These are phyloP conservation scores for Candida boidinii DNA, from an alignment of 805 yeast genomes.

Conservation along the genomic window DNA sequence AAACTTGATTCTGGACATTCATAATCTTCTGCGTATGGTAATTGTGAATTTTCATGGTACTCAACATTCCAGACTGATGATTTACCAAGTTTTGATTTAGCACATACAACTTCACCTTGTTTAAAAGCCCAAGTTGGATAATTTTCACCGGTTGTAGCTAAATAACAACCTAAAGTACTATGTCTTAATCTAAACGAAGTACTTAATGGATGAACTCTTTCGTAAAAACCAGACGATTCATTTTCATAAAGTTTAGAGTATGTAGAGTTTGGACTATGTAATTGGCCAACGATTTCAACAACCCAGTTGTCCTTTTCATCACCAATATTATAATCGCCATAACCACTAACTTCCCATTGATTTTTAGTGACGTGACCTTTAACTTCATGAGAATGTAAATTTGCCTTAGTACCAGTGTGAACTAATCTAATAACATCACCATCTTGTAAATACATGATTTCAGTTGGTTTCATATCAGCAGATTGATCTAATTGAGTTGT, in stretches of 20 bases:
- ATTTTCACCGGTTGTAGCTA: slow-evolving; percentile 71
- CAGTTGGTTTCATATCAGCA: slow-evolving; percentile 28
- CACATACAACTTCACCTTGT: slow-evolving; percentile 85
- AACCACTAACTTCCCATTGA: slow-evolving; percentile 56
- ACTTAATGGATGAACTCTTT: slow-evolving; percentile 67
- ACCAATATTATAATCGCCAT: slow-evolving; percentile 58
- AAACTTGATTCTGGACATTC: slow-evolving; percentile 44
- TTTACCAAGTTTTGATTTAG: slow-evolving; percentile 45
- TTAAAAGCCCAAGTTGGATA: slow-evolving; percentile 98
- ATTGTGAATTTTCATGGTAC: slow-evolving; percentile 46
- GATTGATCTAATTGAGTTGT: slow-evolving; percentile 5
- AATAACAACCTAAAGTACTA: slow-evolving; percentile 65
- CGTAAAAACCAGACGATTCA: slow-evolving; percentile 31
- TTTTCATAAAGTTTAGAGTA: slow-evolving; percentile 20
- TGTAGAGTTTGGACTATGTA: slow-evolving; percentile 19
- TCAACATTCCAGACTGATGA: slow-evolving; percentile 80
- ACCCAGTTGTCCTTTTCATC: slow-evolving; percentile 74
- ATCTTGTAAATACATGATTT: slow-evolving; percentile 40
- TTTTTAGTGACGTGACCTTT: slow-evolving; percentile 51
- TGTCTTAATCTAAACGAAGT: slow-evolving; percentile 73
- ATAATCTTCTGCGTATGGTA: slow-evolving; percentile 26
- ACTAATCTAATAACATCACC: slow-evolving; percentile 55
- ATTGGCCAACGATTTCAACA: slow-evolving; percentile 58
- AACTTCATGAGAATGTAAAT: slow-evolving; percentile 65
- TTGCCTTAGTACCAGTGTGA: slow-evolving; percentile 55